A percentile compares a stretch with the other conserved stretches of the same genome.
These are phyloP conservation scores for Penicillium cinerascens DNA, from an alignment of 495 filamentous ascomycete species.

Conservation along the genomic window DNA sequence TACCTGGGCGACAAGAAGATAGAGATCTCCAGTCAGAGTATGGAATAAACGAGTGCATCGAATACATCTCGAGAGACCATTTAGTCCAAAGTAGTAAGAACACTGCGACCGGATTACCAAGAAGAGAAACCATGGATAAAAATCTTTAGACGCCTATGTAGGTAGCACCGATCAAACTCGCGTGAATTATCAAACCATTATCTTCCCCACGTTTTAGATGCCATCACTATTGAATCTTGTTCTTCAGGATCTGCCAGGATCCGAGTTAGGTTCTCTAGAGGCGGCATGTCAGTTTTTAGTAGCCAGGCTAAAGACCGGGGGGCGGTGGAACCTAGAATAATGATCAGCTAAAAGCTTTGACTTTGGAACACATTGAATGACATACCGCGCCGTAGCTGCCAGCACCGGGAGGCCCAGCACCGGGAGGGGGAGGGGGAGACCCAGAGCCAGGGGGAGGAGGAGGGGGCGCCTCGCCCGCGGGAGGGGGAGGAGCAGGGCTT, in stretches of 20 bases:
- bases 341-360: neutral
- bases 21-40: neutral
- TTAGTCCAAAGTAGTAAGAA: neutral
- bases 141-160: neutral
- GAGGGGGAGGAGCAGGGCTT: conserved; percentile 53
- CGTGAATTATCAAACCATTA: conserved; percentile 2
- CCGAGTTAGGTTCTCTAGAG: neutral
- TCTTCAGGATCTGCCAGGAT: neutral
- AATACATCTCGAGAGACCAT: neutral
- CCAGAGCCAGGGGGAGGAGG: conserved; percentile 59
- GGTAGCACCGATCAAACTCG: neutral
- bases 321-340: conserved; percentile 29
- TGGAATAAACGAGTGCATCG: neutral
- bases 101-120: neutral
- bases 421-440: conserved; percentile 64
- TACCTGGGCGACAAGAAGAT: neutral
- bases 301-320: conserved; percentile 42
- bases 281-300: neutral
- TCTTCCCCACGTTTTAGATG: conserved; percentile 5
- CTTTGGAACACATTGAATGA: neutral
- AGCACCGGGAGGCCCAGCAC: conserved; percentile 47
- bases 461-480: conserved; percentile 60
- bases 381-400: conserved; percentile 66
- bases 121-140: neutral
- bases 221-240: neutral